Evolutionary conservation across 306 rosid genomes (phyloP), one percentile per base, ranked within the genome.

Genomic region (Quercus bicolor): DNA sequence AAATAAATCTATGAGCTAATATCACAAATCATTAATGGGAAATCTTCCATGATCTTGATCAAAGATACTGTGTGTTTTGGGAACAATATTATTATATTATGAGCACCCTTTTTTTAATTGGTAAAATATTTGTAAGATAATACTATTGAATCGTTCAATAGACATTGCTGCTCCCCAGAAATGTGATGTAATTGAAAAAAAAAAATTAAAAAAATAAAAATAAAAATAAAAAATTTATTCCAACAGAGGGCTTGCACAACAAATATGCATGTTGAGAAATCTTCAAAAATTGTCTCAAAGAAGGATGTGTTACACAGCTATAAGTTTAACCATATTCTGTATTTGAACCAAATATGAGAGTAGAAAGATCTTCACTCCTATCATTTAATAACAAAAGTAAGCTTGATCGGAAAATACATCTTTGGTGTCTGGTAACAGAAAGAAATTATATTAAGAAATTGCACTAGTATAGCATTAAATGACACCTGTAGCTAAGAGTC

Each of bases 1-100:
- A 28, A 77, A 52, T 21, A 48, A 53, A 75, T 29, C 68, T 66
- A 16, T 11, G 28, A 73, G 69, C 73, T 70, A 51, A 54, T 21
- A 69, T 61, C 34, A 55, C 26, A 55, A 53, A 69, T 51, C 57
- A 73, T 66, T 62, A 77, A 77, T 18, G 48, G 66, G 72, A 53
- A 29, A 31, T 37, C 52, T 26, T 28, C n/a, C 16, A 19, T 66
- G 72, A 34, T 12, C 26, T 66, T 1, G 52, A 66, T 33, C n/a
- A 68, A n/a, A 9, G 24, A 68, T 34, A 19, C 1, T 4, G n/a
- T 65, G 52, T 5, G 26, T 34, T 68, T n/a, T 68, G 72, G 52
- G 72, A 12, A 62, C 28, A 29, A 68, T 4, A 68, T 68, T 68
- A 23, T 33, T 19, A 34, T 34, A 33, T 19, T 6, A 19, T 33